Base-by-base conservation (phyloP, 139 green algal genomes). In the Spirogloea muscicola region DNA sequence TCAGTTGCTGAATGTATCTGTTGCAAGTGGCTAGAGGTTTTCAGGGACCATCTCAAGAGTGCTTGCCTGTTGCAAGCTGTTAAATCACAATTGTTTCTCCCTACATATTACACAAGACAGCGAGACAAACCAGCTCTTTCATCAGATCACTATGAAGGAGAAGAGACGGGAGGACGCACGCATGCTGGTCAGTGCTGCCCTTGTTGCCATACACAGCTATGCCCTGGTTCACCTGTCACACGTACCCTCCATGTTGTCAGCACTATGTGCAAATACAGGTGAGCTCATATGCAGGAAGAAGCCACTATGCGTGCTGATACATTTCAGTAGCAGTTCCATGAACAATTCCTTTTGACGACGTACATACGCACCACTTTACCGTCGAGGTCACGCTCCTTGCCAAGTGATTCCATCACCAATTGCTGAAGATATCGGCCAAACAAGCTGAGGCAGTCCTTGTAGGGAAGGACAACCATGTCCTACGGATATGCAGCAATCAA, bases 121-220 rank as follows among this genome's bases (percentile, higher is more conserved):
- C n/a, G n/a, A n/a, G n/a, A n/a, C n/a, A n/a, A n/a, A n/a, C n/a
- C n/a, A n/a, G n/a, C 46, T 55, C 46, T 55, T 21, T 55, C 46
- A 21, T 21, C 21, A 31, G 21, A 55, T 55, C 21, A 21, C 21
- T 55, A 31, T 21, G 46, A 21, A 55, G 55, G 31, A 13, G 29
- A 64, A 13, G 55, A 44, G 55, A 38, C 10, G 31, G 10, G 9
- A 31, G 52, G 27, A 70, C 69, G 41, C n/a, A 77, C 69, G 69
- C 69, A 37, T 77, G 69, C 37, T 77, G 69, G 46, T 77, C 69
- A 3, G 69, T 77, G 69, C 69, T 77, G 51, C 69, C 69, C 52
- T 77, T 77, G 69, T 77, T 77, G 42, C 69, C 69, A 13, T 57
- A 77, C 34, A 77, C 69, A 5, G 69, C 44, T 3, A 77, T 25